Base-by-base conservation (phyloP, 179 eudicot species). In the Kewa caespitosa region DNA sequence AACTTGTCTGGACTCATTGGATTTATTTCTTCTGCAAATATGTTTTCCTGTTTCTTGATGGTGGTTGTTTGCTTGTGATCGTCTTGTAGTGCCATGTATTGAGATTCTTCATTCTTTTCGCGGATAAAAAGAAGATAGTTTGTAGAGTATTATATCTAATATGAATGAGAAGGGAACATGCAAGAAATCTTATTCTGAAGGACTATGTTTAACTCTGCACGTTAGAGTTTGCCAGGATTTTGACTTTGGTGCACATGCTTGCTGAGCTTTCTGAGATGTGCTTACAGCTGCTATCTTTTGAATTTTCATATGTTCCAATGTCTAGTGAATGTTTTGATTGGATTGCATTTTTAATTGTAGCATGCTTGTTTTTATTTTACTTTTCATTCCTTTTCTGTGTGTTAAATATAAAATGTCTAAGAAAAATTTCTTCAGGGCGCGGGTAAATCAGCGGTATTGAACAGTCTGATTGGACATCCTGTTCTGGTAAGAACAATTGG, bases 381-480 rank as follows among this genome's bases (percentile, higher is more conserved):
- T 55, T 36, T 61, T 50, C 46, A 8, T 12, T 43, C 48, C 71
- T 57, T 38, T 15, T 48, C 28, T n/a, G n/a, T n/a, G n/a, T n/a
- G n/a, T n/a, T n/a, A 39, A 70, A 32, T 52, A 38, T 68, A 30
- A 37, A 34, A 22, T 75, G 31, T 77, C 60, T 54, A 39, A 66
- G 46, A 3, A 67, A 46, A 39, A 30, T 71, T 74, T 81, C 43
- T 75, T 50, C 92, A 96, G 99, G 99, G 99, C 85, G 98, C 99
- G 20, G 99, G 99, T 66, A 96, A 96, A 85, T 96, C 99, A 74
- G 98, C 99, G 78, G 98, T 91, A 32, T 81, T 96, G 89, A 96
- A 96, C 88, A 96, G 99, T 89, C 81, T 96, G 80, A 96, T 96
- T 78, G 99, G 99, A 46, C 99, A 96, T 87, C 99, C 99, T 63